phyloP scores from a whole-genome alignment of 805 yeast genomes.

The Candida ficus region DNA sequence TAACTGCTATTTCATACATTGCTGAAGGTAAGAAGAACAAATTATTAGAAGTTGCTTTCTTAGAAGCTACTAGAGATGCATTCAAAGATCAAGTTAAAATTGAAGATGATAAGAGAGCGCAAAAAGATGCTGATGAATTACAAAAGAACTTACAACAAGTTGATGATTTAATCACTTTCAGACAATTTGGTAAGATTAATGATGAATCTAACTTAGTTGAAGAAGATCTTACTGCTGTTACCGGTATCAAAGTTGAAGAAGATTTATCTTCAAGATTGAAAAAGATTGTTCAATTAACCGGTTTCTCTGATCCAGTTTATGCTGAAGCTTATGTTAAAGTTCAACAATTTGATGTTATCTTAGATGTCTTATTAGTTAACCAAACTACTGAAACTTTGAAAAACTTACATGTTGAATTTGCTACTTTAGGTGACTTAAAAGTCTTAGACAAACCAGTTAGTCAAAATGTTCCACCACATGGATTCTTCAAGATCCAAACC shows the following conservation, averaged over 20 bases:
- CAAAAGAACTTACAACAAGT: slow-evolving; percentile 66
- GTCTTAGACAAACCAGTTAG: slow-evolving; percentile 88
- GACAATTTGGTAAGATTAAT: slow-evolving; percentile 61
- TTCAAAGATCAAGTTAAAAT: slow-evolving; percentile 64
- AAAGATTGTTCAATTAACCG: slow-evolving; percentile 92
- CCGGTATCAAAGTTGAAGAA: slow-evolving; percentile 46
- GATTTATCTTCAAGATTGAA: slow-evolving; percentile 72
- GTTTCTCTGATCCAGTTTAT: slow-evolving; percentile 95
- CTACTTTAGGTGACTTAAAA: slow-evolving; percentile 92
- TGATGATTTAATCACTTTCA: slow-evolving; percentile 72
- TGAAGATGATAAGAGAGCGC: slow-evolving; percentile 54
- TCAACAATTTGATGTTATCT: slow-evolving; percentile 93
- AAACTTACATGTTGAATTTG: slow-evolving; percentile 89
- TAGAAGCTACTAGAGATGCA: slow-evolving; percentile 84
- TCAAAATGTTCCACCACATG: slow-evolving; percentile 94
- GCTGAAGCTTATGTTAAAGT: slow-evolving; percentile 96
- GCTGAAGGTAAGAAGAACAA: slow-evolving; percentile 54
- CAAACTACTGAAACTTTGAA: slow-evolving; percentile 90
- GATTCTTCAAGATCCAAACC: slow-evolving; percentile 83
- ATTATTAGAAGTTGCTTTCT: slow-evolving; percentile 58
- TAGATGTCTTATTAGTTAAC: slow-evolving; percentile 90
- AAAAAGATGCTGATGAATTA: slow-evolving; percentile 49
- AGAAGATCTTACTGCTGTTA: slow-evolving; percentile 57
- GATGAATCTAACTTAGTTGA: slow-evolving; percentile 39
- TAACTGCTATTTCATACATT: slow-evolving; percentile 79